phyloP scores from a whole-genome alignment of 2,329 filamentous ascomycete genomes.

The Penicillium hesseltinei region DNA sequence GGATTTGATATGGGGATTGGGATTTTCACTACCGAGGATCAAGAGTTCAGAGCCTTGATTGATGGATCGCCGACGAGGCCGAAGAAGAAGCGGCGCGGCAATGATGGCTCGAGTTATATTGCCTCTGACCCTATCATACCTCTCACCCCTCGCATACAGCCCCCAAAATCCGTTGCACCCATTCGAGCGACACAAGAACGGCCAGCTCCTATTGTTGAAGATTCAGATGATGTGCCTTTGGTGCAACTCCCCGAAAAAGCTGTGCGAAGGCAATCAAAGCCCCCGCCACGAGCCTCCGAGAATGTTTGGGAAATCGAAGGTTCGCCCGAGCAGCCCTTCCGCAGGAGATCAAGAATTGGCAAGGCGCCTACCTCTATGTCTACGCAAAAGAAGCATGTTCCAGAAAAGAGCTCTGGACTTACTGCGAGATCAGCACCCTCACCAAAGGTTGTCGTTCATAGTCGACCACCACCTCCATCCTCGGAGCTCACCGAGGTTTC shows the following conservation, averaged over 20 bases:
- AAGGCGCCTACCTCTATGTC: slow-evolving; percentile 8
- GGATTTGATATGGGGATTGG: slow-evolving; percentile 37
- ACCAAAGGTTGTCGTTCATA: slow-evolving; percentile 9
- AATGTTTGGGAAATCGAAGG: slow-evolving; percentile 40
- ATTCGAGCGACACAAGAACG: slow-evolving; percentile 13
- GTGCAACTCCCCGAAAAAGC: slow-evolving; percentile 15
- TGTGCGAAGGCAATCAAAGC: slow-evolving; percentile 23
- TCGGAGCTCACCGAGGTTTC: slow-evolving; percentile 16
- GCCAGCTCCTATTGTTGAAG: slow-evolving; percentile 11
- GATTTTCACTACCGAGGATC: slow-evolving; percentile 42
- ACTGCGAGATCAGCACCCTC: slow-evolving; percentile 1
- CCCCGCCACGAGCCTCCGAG: slow-evolving; percentile 22
- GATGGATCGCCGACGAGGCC: slow-evolving; percentile 34
- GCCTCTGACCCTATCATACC: slow-evolving; percentile 32
- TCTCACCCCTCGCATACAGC: slow-evolving; percentile 25
- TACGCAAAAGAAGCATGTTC: slow-evolving; percentile 4
- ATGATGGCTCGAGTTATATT: slow-evolving; percentile 31
- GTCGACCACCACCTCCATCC: slow-evolving; percentile 14
- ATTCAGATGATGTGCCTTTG: slow-evolving; percentile 15
- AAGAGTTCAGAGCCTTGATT: slow-evolving; percentile 38
- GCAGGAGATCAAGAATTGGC: slow-evolving; percentile 16
- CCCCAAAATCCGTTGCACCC: slow-evolving; percentile 17
- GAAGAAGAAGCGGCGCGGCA: slow-evolving; percentile 39
- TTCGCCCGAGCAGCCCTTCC: slow-evolving; percentile 31
- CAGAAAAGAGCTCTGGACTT: slow-evolving; percentile 6